Evolutionary conservation across 176 grass and related monocot genomes (phyloP), one percentile per base, ranked within the genome.

Genomic region (Triticum turgidum): DNA sequence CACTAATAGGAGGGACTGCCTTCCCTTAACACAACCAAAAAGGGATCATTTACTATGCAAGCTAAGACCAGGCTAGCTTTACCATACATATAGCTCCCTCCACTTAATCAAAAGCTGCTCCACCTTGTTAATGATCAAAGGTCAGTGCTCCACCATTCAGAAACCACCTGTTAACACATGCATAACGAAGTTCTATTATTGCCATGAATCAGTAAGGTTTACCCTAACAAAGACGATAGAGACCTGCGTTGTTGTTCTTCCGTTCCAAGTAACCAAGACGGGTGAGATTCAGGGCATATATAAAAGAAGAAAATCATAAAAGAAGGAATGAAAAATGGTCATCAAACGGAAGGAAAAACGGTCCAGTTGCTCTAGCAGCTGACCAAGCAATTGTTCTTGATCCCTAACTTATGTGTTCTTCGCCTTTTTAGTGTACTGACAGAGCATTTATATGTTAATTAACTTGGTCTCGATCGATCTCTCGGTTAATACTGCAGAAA

Each of bases 101-200:
- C 85, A 91, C 89, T 88, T 54, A 47, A 76, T 88, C 63, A 80
- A 85, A 91, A 88, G 70, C 71, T 77, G 52, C 69, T 85, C 89
- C 82, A 88, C 63, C 71, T 71, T 88, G 82, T 22, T 88, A 77
- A 44, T 42, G 77, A 87, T 30, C 76, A 68, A 73, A 68, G 6
- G 4, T 87, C 69, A 51, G 81, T 88, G 89, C 85, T 69, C 77
- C 69, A 88, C 69, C 49, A 38, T 80, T 80, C 29, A 35, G 74
- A 58, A 78, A 84, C 44, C 30, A 81, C 70, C 17, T 88, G 52
- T 62, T 81, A 49, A 42, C 3, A 91, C 30, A 51, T 66, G 45
- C 85, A 88, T 88, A 91, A 91, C 77, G 12, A 85, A 91, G 81
- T 88, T 84, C 2, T 81, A 77, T 81, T 81, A 81, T 81, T 81